Base-by-base conservation (phyloP, 2,329 filamentous ascomycete genomes). In the Pestalotiopsis fici region DNA sequence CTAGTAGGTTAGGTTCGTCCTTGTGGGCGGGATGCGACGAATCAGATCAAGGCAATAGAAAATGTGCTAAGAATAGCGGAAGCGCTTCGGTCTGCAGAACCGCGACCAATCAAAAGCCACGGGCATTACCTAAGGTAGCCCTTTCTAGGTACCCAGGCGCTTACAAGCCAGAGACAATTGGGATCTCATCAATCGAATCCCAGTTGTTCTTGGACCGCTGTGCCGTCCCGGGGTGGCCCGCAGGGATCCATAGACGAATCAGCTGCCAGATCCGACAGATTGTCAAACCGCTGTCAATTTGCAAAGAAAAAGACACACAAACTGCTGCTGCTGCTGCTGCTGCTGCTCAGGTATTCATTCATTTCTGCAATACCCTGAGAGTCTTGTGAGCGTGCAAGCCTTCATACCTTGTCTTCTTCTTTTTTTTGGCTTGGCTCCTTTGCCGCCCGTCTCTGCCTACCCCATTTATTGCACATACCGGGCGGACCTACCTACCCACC, bases 31-130 rank as follows among this genome's bases (percentile, higher is more conserved):
- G 23, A 35, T 25, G 50, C 54, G 54, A 25, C 64, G 55, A 66
- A 66, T 66, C 31, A 66, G n/a, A n/a, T 28, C 28, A 35, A 63
- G 25, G 23, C 64, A 68, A 65, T 59, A 25, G 43, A 21, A 57
- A 28, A 37, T 39, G 43, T 66, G 64, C 66, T 68, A 68, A 68
- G 63, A 68, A 68, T 68, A 68, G 66, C 57, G 61, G 64, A 61
- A 68, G 66, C 66, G 66, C 66, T 65, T 50, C 37, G 15, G 50
- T 37, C 61, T 31, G 25, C 25, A 47, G 54, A 57, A 11, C 63
- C 31, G 25, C 13, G 21, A 43, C 63, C 15, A 65, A 65, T 65
- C 63, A 65, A 18, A 23, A 15, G 31, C 31, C 27, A 25, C 31
- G 50, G 21, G 18, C n/a, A 27, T 39, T 31, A 35, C 25, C 57